phyloP scores from a whole-genome alignment of 1,284 basidiomycete genomes.

The Singerocomus rubriflavus region DNA sequence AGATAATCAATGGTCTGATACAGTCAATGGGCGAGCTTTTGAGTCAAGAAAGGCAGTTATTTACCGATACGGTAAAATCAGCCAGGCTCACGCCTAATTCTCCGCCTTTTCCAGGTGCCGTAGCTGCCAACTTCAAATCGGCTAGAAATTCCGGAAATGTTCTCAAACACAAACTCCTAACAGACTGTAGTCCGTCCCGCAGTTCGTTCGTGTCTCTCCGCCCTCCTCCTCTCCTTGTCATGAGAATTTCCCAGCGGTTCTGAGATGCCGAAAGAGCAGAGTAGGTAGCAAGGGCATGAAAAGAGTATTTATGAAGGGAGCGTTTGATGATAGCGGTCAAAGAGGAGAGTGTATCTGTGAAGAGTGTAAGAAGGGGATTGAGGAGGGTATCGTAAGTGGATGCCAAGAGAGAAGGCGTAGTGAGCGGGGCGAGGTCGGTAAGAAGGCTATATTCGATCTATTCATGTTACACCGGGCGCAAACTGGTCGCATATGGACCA shows the following conservation, averaged over 20 bases:
- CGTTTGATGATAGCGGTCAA: conserved; percentile 72
- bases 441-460: conserved; percentile 58
- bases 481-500: conserved; percentile 2
- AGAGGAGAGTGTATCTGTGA: conserved; percentile 58
- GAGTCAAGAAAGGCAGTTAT: conserved; percentile 18
- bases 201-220: conserved; percentile 61
- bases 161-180: conserved; percentile 65
- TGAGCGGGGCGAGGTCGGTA: conserved; percentile 57
- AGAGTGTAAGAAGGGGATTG: conserved; percentile 58
- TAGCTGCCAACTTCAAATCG: conserved; percentile 63
- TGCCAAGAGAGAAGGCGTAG: conserved; percentile 43
- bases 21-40: neutral
- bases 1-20: conserved; percentile 64
- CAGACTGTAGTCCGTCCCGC: conserved; percentile 60
- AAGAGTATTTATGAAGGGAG: conserved; percentile 78
- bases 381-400: conserved; percentile 61
- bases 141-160: conserved; percentile 80
- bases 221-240: conserved; percentile 41
- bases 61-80: conserved; percentile 60
- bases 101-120: conserved; percentile 41
- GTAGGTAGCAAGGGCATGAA: conserved; percentile 73
- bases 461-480: conserved; percentile 7
- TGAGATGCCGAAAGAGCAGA: conserved; percentile 53
- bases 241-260: conserved; percentile 63
- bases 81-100: conserved; percentile 57